Percentiles rank a stretch among this genome's conserved stretches.
These are phyloP conservation scores for Stephania japonica DNA, from an alignment of 164 flowering plant genomes.

Conservation along the genomic window DNA sequence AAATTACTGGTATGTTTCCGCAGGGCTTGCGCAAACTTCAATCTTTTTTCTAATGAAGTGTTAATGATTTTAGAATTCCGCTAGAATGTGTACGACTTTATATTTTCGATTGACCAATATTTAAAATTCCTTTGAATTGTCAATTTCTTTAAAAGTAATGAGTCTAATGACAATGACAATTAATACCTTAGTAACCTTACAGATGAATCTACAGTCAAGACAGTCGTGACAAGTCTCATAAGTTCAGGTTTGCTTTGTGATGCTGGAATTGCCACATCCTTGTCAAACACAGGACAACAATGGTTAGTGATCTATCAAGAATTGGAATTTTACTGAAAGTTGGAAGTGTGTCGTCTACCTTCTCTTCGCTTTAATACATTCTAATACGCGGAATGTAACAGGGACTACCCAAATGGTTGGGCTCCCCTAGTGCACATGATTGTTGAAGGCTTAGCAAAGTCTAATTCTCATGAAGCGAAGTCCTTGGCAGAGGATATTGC, in stretches of 20 bases:
- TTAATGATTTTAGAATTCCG: no score
- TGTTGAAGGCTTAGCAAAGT: constrained; percentile 72
- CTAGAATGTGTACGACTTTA: no score
- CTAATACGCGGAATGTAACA: constrained; percentile 20
- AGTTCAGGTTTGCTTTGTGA: constrained; percentile 57
- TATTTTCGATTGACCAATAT: no score
- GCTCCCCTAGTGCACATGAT: constrained; percentile 93
- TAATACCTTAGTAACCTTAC: constrained; percentile 5
- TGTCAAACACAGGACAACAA: constrained; percentile 74
- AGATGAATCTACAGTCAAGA: constrained; percentile 47
- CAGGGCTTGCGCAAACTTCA: no score
- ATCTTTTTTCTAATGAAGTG: no score
- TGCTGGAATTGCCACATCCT: constrained; percentile 81
- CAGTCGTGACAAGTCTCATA: constrained; percentile 43
- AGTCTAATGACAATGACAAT: no score
- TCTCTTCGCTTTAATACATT: neutral
- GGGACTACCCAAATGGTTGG: constrained; percentile 99
- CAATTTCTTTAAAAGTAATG: no score
- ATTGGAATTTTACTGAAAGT: neutral
- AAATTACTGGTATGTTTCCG: no score
- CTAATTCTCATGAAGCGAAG: constrained; percentile 45
- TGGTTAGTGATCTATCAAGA: constrained; percentile 40
- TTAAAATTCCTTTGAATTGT: no score
- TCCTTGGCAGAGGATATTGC: constrained; percentile 72
- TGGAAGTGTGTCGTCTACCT: neutral